Evolutionary conservation across 257 asterid genomes (phyloP).

Genomic region (Pogostemon cablin): DNA sequence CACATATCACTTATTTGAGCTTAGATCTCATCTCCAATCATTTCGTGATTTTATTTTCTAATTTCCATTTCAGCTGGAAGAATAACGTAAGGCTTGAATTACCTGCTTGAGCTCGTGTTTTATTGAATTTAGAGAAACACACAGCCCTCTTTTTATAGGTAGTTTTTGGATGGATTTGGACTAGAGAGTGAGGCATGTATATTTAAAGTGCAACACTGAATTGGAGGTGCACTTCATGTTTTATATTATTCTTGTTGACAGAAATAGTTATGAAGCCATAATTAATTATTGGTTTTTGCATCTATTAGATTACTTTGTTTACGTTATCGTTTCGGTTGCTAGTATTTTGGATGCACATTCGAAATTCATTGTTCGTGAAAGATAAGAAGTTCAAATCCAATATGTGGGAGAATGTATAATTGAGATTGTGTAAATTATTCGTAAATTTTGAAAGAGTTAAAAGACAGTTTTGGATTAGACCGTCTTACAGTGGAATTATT

Average conservation of each 20-base stretch:
- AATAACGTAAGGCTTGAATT: conserved; percentile 66
- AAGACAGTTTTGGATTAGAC: too few species aligned
- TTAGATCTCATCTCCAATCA: not conserved
- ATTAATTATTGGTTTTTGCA: not conserved
- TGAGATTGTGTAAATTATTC: too few species aligned
- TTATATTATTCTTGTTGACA: conserved; percentile 9
- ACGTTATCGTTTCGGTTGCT: not conserved
- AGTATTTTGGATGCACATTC: too few species aligned
- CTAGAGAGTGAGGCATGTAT: conserved; percentile 1
- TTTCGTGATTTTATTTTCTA: conserved; percentile 1
- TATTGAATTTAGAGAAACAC: conserved; percentile 20
- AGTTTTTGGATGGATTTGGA: conserved; percentile 4
- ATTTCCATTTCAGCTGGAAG: conserved; percentile 65
- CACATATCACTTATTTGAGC: not conserved
- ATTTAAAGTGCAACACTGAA: not conserved
- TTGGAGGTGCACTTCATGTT: not conserved
- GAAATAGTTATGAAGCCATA: conserved; percentile 24
- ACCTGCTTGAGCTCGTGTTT: conserved; percentile 56
- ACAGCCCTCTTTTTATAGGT: not conserved
- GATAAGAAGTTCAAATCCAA: too few species aligned
- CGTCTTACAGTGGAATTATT: too few species aligned
- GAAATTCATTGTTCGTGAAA: too few species aligned
- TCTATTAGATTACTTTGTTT: not conserved
- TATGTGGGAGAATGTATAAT: too few species aligned
- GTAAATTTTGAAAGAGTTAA: too few species aligned